A percentile compares a stretch with the other conserved stretches of the same genome.
Conservation (phyloP, 805 yeast species). For the Scheffersomyces amazonensis region DNA sequence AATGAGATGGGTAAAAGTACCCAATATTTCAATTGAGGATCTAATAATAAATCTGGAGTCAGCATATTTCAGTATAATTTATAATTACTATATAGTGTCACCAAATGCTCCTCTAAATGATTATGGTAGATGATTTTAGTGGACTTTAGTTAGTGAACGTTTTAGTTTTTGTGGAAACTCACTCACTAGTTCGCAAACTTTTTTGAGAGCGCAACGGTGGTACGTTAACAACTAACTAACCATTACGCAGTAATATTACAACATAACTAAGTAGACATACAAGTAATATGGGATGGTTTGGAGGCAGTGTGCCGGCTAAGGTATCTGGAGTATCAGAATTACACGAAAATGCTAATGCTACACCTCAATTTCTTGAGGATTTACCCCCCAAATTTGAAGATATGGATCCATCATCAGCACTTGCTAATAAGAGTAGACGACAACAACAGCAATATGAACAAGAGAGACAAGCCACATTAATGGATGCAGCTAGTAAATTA, state of each 20-base stretch:
- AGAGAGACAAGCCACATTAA: slow-evolving; percentile 10
- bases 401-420: slow-evolving; percentile 12
- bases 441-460: slow-evolving; percentile 6
- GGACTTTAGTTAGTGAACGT: neutral
- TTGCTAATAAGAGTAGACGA: neutral
- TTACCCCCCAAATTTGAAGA: slow-evolving; percentile 52
- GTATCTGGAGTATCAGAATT: slow-evolving; percentile 33
- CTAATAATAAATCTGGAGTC: slow-evolving; percentile 47
- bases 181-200: too few relatives aligned
- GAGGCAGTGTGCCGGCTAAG: slow-evolving; percentile 32
- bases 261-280: neutral
- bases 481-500: slow-evolving; percentile 43
- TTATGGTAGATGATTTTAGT: too few relatives aligned
- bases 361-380: slow-evolving; percentile 42
- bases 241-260: too few relatives aligned
- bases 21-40: slow-evolving; percentile 84
- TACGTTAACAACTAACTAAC: too few relatives aligned
- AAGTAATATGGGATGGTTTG: slow-evolving; percentile 43
- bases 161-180: neutral
- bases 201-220: too few relatives aligned
- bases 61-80: too few relatives aligned
- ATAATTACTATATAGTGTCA: too few relatives aligned
- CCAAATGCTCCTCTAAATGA: too few relatives aligned
- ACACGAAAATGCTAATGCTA: slow-evolving; percentile 3
- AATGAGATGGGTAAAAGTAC: slow-evolving; percentile 85